Conservation (phyloP, 345 rosid species). For the Microcos paniculata region DNA sequence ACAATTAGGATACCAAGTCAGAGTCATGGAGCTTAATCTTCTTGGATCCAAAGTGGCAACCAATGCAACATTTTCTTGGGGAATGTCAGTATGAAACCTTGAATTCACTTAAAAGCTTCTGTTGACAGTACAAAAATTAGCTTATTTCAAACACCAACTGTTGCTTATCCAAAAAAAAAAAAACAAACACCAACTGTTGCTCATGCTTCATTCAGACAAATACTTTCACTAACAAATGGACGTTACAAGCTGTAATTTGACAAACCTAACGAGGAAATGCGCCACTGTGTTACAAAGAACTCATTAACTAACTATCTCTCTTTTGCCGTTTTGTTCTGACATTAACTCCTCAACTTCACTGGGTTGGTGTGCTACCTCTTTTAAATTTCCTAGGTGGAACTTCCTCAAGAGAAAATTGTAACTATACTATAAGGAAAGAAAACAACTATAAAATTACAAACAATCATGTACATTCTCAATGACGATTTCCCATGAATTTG, state of each 20-base stretch:
- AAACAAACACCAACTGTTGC: no score
- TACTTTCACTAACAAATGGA: constrained; percentile 10
- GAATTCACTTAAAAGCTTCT: no score
- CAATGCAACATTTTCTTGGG: no score
- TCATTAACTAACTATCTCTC: background rate
- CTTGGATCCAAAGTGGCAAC: no score
- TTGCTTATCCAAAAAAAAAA: no score
- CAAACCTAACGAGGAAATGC: constrained; percentile 28
- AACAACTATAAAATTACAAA: constrained; percentile 21
- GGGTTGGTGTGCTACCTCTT: background rate
- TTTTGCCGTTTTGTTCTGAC: background rate
- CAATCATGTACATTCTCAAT: constrained; percentile 36
- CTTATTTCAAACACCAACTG: no score
- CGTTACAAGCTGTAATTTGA: constrained; percentile 14
- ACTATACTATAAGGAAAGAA: background rate
- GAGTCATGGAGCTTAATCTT: no score
- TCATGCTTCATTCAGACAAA: background rate
- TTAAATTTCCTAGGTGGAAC: constrained; percentile 17
- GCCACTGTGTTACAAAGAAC: constrained; percentile 19
- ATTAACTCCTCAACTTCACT: constrained; percentile 1
- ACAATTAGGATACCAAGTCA: no score
- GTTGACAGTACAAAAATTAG: no score
- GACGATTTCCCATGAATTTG: constrained; percentile 17
- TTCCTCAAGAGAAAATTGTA: constrained; percentile 22
- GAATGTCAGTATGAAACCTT: no score